Evolutionary conservation across 176 grass and related monocot genomes (phyloP).

Genomic region (Paspalum vaginatum): DNA sequence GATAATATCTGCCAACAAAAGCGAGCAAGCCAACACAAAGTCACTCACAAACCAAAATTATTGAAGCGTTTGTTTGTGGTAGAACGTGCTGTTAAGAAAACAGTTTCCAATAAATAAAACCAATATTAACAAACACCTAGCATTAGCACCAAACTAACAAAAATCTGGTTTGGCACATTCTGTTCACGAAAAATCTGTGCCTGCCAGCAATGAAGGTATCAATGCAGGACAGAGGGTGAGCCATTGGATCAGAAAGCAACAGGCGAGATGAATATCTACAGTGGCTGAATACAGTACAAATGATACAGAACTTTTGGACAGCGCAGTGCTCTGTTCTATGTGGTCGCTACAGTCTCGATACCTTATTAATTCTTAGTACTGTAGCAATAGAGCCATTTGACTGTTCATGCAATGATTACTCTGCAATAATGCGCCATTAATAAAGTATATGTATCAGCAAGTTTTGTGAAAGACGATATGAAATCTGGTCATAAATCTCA

Average conservation of each 20-base stretch:
- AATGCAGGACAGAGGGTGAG: no score
- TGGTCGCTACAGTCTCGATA: no score
- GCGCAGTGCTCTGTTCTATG: no score
- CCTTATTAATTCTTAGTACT: no score
- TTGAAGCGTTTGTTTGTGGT: background rate
- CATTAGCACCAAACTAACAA: conserved; percentile 13
- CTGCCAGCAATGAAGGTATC: background rate
- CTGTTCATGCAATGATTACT: no score
- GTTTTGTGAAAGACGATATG: background rate
- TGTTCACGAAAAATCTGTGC: background rate
- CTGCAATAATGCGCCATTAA: no score
- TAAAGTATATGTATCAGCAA: no score
- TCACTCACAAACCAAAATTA: conserved; percentile 9
- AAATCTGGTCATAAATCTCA: conserved; percentile 13
- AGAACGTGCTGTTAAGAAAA: conserved; percentile 28
- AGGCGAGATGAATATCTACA: no score
- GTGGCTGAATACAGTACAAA: no score
- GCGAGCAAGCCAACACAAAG: conserved; percentile 33
- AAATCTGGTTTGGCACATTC: conserved; percentile 11
- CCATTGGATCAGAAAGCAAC: no score
- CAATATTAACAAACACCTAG: conserved; percentile 42
- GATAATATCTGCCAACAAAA: conserved; percentile 77
- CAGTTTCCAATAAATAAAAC: conserved; percentile 20
- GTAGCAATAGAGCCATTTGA: no score
- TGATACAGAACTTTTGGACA: no score